Conservation (phyloP, 306 rosid genomes). For the Arachis stenosperma region DNA sequence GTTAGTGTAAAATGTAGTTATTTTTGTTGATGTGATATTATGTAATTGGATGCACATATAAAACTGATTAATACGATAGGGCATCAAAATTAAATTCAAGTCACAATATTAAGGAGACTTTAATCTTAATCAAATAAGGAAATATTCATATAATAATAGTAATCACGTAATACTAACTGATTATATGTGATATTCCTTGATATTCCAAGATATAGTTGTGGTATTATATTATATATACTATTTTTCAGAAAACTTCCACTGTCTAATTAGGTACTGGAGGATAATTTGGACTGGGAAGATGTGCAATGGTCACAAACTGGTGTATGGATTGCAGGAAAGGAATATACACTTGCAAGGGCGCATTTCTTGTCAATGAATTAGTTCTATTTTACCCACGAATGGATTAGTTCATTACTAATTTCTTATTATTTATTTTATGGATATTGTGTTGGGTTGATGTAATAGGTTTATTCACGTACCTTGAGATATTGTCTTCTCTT, state of each 20-base stretch:
- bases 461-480: not conserved
- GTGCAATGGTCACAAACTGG: conserved; percentile 98
- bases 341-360: conserved; percentile 85
- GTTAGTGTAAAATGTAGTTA: too few species aligned
- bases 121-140: too few species aligned
- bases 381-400: conserved; percentile 3
- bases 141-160: too few species aligned
- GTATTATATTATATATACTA: too few species aligned
- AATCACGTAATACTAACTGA: too few species aligned
- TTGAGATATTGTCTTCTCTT: conserved; percentile 15
- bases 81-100: too few species aligned
- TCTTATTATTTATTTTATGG: not conserved
- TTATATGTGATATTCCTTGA: too few species aligned
- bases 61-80: too few species aligned
- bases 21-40: too few species aligned
- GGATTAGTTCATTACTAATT: conserved; percentile 38
- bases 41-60: too few species aligned
- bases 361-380: conserved; percentile 82
- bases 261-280: conserved; percentile 75
- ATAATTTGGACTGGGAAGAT: conserved; percentile 92
- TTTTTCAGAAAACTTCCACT: not conserved
- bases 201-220: too few species aligned
- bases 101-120: too few species aligned
- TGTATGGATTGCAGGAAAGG: conserved; percentile 91
- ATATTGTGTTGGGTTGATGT: conserved; percentile 24